These are phyloP conservation scores for Salvia hispanica DNA, from an alignment of 257 asterid species.

Conservation along the genomic window DNA sequence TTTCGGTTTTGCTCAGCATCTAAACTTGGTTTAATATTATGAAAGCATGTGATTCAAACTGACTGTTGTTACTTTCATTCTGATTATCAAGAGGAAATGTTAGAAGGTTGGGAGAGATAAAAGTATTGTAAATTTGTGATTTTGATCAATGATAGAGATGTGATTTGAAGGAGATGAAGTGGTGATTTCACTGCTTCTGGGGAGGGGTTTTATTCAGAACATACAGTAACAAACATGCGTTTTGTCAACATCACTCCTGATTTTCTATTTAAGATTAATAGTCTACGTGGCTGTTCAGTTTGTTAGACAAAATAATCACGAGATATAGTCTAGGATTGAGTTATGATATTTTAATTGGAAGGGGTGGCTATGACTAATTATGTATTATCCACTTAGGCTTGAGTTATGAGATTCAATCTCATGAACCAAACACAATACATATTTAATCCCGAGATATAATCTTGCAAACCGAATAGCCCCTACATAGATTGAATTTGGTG, in stretches of 20 bases:
- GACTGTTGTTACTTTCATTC: background rate
- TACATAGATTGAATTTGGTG: no score
- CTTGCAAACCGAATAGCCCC: no score
- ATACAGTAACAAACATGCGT: background rate
- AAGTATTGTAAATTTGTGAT: no score
- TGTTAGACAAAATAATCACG: no score
- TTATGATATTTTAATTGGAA: no score
- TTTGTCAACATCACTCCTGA: background rate
- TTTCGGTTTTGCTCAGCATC: background rate
- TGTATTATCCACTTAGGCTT: no score
- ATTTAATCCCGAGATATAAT: no score
- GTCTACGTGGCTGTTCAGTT: no score
- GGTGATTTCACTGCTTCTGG: background rate
- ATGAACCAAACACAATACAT: no score
- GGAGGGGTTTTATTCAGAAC: background rate
- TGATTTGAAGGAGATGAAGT: background rate
- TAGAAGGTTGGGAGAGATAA: background rate
- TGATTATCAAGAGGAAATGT: background rate
- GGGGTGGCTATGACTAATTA: no score
- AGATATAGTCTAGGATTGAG: no score
- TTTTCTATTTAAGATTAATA: background rate
- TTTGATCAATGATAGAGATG: background rate
- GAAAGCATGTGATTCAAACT: background rate
- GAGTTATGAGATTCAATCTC: no score
- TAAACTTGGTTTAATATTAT: background rate